phyloP scores from a whole-genome alignment of 345 rosid species.

The Gossypium ekmanianum region DNA sequence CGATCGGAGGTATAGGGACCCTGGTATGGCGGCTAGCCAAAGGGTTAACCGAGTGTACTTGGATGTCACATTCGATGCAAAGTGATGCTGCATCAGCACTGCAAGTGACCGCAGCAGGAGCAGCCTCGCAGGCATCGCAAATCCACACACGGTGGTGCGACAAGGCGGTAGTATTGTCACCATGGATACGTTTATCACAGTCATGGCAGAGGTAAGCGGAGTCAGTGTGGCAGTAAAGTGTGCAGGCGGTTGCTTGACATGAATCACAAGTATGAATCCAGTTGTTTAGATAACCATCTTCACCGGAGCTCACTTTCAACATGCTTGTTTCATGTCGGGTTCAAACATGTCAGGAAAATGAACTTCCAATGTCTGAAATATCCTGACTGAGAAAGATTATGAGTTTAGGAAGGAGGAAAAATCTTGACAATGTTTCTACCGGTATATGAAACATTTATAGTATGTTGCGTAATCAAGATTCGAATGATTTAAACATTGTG shows the following conservation, averaged over 20 bases:
- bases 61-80: conserved; percentile 27
- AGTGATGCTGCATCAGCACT: conserved; percentile 37
- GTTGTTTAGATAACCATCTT: conserved; percentile 17
- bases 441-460: conserved; percentile 1
- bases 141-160: conserved; percentile 32
- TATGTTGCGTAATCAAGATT: background rate
- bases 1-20: conserved; percentile 20
- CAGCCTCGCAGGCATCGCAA: conserved; percentile 27
- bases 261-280: conserved; percentile 24
- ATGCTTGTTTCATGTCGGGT: conserved; percentile 17
- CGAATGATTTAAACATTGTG: background rate
- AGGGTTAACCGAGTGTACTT: conserved; percentile 30
- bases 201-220: conserved; percentile 25
- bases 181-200: conserved; percentile 29
- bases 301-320: conserved; percentile 16
- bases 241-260: conserved; percentile 29
- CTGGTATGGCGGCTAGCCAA: conserved; percentile 19
- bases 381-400: background rate
- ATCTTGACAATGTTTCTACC: background rate
- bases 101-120: conserved; percentile 32
- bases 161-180: background rate
- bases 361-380: background rate
- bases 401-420: background rate
- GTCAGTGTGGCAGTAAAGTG: conserved; percentile 31
- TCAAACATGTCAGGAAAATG: background rate